phyloP scores from a whole-genome alignment of 164 flowering plant species.

The Santalum album region DNA sequence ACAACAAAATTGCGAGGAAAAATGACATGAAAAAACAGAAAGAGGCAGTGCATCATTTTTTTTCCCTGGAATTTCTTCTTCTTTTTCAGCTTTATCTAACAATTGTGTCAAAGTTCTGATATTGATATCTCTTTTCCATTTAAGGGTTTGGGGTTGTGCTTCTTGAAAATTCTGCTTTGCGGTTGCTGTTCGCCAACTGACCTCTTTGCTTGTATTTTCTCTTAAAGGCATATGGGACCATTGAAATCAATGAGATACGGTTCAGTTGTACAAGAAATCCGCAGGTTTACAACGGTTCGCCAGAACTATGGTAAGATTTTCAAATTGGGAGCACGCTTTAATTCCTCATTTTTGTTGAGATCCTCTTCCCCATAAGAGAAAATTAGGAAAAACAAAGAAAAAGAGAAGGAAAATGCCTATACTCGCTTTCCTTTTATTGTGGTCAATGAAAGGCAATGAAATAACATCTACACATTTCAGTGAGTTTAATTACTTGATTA shows the following conservation, averaged over 20 bases:
- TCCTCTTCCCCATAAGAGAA: too few relatives aligned
- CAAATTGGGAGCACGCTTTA: neutral
- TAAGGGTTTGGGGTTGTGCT: neutral
- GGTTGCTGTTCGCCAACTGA: neutral
- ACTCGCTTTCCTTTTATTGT: too few relatives aligned
- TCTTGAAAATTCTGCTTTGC: neutral
- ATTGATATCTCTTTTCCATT: neutral
- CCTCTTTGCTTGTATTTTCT: neutral
- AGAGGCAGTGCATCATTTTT: neutral
- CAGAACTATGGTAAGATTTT: slow-evolving; percentile 51
- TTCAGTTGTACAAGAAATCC: slow-evolving; percentile 48
- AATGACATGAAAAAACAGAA: neutral
- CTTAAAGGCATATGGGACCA: slow-evolving; percentile 66
- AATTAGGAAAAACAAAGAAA: too few relatives aligned
- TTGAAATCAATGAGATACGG: slow-evolving; percentile 58
- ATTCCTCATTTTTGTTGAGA: too few relatives aligned
- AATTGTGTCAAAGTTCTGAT: too few relatives aligned
- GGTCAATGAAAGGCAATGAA: too few relatives aligned
- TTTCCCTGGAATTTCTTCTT: neutral
- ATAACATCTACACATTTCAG: too few relatives aligned
- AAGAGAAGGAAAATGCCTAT: too few relatives aligned
- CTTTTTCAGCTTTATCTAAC: neutral
- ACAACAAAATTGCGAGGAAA: too few relatives aligned
- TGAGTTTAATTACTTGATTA: too few relatives aligned
- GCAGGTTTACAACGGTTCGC: slow-evolving; percentile 44